Base-by-base conservation (phyloP, 108 stramenopile genomes). In the Nitzschia inconspicua region DNA sequence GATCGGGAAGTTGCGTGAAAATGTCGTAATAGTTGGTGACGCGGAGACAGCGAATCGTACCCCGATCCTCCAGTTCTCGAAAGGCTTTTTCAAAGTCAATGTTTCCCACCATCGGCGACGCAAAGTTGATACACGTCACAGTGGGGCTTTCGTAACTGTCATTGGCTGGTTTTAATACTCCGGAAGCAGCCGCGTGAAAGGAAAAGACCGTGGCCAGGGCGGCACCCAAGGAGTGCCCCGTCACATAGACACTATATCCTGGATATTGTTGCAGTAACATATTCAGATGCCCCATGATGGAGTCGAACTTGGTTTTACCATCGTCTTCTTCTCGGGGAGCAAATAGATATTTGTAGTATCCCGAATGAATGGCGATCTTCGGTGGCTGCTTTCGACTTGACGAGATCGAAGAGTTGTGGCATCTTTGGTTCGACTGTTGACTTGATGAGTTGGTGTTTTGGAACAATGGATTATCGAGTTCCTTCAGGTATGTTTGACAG, bases 151-250 rank as follows among this genome's bases (percentile, higher is more conserved):
- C 24, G 27, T 49, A n/a, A 3, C 11, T 27, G 6, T 28, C 1
- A 29, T 2, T 26, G 11, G 30, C 25, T 5, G 27, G 28, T 3
- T 11, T 47, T 35, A 48, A 48, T 48, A 50, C 66, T 39, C 65
- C 65, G 24, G 59, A 56, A 16, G 70, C 67, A 4, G 85, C 77
- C n/a, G 77, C 78, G 43, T 66, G 82, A 51, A 83, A 83, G 48
- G 80, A 81, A 60, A 75, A 84, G 4, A 92, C 47, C 0, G 91
- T 86, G 1, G 77, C 70, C 1, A 92, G 44, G 1, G 91, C 91
- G 1, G 83, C 91, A 25, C 91, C 91, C 10, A 88, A 50, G 6
- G 80, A 80, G 56, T 92, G 91, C 1, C 91, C 91, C 3, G 84
- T 84, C n/a, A 77, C 55, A 56, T 85, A 83, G 23, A 91, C 48